A percentile compares a stretch with the other conserved stretches of the same genome.
Conservation (phyloP, 2,329 filamentous ascomycete genomes). For the Xenoacremonium recifei region DNA sequence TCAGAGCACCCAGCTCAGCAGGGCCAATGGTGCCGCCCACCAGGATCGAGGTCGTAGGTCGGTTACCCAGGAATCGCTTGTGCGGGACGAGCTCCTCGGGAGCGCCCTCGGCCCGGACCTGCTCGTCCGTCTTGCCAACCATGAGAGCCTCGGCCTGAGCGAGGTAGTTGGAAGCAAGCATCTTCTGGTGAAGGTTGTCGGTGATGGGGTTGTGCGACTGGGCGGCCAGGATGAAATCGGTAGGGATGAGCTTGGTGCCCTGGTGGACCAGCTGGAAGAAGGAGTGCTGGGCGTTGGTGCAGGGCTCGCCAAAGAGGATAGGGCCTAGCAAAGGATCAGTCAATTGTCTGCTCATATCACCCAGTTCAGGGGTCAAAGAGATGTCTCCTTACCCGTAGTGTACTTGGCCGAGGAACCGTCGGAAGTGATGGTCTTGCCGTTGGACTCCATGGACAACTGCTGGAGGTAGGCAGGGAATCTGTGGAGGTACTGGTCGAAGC, state of each 20-base stretch:
- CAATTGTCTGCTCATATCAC: neutral
- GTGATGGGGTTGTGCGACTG: slow-evolving; percentile 96
- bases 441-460: slow-evolving; percentile 99
- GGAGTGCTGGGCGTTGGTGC: slow-evolving; percentile 98
- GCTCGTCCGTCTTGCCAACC: slow-evolving; percentile 83
- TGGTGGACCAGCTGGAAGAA: slow-evolving; percentile 99
- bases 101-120: slow-evolving; percentile 74
- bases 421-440: slow-evolving; percentile 94
- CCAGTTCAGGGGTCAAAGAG: neutral
- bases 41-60: slow-evolving; percentile 92
- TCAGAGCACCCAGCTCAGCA: slow-evolving; percentile 87
- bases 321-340: slow-evolving; percentile 52
- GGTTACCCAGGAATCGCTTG: slow-evolving; percentile 98
- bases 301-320: slow-evolving; percentile 95
- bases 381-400: slow-evolving; percentile 63
- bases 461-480: slow-evolving; percentile 98
- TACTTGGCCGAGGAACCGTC: slow-evolving; percentile 91
- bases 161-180: slow-evolving; percentile 91
- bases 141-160: slow-evolving; percentile 86
- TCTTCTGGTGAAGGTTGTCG: slow-evolving; percentile 92
- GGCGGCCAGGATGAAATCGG: slow-evolving; percentile 95
- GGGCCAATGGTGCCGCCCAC: slow-evolving; percentile 90
- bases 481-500: slow-evolving; percentile 98
- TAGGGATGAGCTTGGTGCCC: slow-evolving; percentile 96
- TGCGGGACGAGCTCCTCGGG: slow-evolving; percentile 81